Percentiles rank a stretch among this genome's conserved stretches.
Conservation (phyloP, 345 rosid species). For the Ailanthus altissimus region DNA sequence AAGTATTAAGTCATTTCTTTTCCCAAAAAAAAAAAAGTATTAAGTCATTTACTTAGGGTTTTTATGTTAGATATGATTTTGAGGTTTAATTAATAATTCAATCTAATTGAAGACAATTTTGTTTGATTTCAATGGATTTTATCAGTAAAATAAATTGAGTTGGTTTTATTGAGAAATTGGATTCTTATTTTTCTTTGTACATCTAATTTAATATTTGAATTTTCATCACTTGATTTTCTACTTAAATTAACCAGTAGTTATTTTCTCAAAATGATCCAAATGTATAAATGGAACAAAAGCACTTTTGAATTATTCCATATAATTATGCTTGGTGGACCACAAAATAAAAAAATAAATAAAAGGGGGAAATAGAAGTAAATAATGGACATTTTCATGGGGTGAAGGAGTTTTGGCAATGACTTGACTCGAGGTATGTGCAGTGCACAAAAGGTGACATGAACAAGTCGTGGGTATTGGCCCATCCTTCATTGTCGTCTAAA, state of each 20-base stretch:
- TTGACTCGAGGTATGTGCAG: background rate
- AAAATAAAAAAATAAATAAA: background rate
- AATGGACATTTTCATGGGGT: background rate
- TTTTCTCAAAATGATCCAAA: background rate
- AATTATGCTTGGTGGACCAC: conserved; percentile 12
- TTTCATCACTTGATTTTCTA: background rate
- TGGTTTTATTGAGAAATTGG: no score
- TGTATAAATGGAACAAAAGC: background rate
- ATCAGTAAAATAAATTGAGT: no score
- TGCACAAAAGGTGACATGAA: conserved; percentile 12
- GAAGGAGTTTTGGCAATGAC: conserved; percentile 1
- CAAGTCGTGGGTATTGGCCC: conserved; percentile 11
- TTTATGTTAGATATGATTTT: no score
- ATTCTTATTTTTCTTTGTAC: no score
- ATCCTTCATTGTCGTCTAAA: conserved; percentile 2
- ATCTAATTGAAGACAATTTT: no score
- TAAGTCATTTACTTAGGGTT: no score
- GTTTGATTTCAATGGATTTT: no score
- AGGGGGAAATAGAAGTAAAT: conserved; percentile 1
- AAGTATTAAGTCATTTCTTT: no score
- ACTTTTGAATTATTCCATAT: background rate
- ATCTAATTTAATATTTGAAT: background rate
- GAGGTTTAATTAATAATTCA: no score
- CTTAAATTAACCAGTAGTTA: background rate
- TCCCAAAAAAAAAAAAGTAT: no score